These are phyloP conservation scores for Colletotrichum sidae DNA, from an alignment of 2,329 filamentous ascomycete genomes.

Conservation along the genomic window DNA sequence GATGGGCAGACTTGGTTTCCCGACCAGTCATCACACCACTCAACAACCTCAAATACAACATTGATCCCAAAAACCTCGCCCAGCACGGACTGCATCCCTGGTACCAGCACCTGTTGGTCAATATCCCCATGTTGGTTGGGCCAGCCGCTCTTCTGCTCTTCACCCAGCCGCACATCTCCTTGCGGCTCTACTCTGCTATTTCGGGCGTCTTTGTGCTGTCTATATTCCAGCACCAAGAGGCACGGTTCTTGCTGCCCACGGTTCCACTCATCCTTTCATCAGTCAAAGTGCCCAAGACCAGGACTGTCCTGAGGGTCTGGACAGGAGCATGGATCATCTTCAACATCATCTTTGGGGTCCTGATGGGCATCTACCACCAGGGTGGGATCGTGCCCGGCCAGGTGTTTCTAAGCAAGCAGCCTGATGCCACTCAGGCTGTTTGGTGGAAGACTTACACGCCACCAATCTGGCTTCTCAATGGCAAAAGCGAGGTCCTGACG, in stretches of 20 bases:
- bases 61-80: constrained; percentile 75
- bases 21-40: constrained; percentile 80
- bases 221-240: constrained; percentile 82
- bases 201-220: constrained; percentile 79
- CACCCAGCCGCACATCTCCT: constrained; percentile 65
- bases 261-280: constrained; percentile 83
- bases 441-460: constrained; percentile 93
- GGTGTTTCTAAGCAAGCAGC: constrained; percentile 77
- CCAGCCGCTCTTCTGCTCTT: constrained; percentile 74
- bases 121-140: constrained; percentile 78
- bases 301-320: constrained; percentile 65
- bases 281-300: constrained; percentile 71
- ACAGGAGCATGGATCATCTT: constrained; percentile 74
- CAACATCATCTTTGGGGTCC: constrained; percentile 73
- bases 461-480: constrained; percentile 82
- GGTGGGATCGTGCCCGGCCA: constrained; percentile 82
- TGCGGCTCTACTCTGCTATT: constrained; percentile 78
- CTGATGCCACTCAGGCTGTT: constrained; percentile 75
- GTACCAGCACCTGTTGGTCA: constrained; percentile 80
- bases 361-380: constrained; percentile 88
- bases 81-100: constrained; percentile 82
- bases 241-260: constrained; percentile 80
- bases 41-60: constrained; percentile 84
- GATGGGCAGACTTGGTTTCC: constrained; percentile 71
- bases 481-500: constrained; percentile 77